A percentile compares a stretch with the other conserved stretches of the same genome.
Evolutionary conservation across 2,329 filamentous ascomycete species (phyloP).

Genomic region (Cladosporium sphaerospermum): DNA sequence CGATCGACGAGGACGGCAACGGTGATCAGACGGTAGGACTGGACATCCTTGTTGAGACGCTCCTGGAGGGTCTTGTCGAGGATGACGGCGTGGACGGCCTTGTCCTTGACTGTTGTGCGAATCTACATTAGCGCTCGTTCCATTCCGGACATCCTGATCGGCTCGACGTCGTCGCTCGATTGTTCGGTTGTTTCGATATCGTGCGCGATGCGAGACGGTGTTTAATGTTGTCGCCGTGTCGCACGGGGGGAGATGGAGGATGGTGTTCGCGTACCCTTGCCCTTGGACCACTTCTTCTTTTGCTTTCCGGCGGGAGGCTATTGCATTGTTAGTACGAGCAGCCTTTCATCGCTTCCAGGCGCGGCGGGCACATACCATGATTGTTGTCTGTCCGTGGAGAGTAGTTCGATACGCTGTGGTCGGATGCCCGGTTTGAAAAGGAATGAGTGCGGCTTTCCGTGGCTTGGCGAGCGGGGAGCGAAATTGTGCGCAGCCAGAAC

Average conservation of each 20-base stretch:
- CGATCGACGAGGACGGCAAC: constrained; percentile 97
- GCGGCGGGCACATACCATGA: constrained; percentile 8
- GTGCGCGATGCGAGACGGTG: constrained; percentile 7
- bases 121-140: constrained; percentile 21
- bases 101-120: constrained; percentile 85
- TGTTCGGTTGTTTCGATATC: not conserved
- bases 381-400: constrained; percentile 12
- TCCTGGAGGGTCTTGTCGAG: constrained; percentile 97
- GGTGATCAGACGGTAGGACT: constrained; percentile 99
- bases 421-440: not conserved
- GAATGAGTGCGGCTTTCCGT: not conserved
- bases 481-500: not conserved
- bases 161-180: constrained; percentile 11
- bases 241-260: constrained; percentile 10
- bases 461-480: not conserved
- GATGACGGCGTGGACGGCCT: constrained; percentile 98
- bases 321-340: constrained; percentile 4
- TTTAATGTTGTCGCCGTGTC: constrained; percentile 9
- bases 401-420: constrained; percentile 6
- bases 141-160: constrained; percentile 3
- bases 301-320: constrained; percentile 45
- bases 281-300: constrained; percentile 74
- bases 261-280: constrained; percentile 31
- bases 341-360: not conserved
- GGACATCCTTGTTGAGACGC: constrained; percentile 99